A percentile compares a stretch with the other conserved stretches of the same genome.
Evolutionary conservation across 345 rosid genomes (phyloP).

Genomic region (Populus simonii): DNA sequence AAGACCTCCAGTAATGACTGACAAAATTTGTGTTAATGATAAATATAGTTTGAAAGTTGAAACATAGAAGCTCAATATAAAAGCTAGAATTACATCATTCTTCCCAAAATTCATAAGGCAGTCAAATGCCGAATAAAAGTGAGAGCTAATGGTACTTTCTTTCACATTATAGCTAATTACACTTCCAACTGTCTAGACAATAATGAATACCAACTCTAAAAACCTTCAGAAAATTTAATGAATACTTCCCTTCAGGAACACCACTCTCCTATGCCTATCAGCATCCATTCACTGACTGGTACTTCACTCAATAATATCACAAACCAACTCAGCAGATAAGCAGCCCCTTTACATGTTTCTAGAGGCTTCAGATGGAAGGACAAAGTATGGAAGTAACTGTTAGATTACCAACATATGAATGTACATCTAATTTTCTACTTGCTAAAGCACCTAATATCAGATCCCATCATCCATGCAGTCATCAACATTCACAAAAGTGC

Average conservation of each 20-base stretch:
- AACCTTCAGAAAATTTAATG: neutral
- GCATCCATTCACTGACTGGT: neutral
- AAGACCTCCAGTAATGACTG: slow-evolving; percentile 87
- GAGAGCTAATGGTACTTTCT: neutral
- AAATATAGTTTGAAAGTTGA: neutral
- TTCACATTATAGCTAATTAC: neutral
- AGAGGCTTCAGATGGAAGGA: neutral
- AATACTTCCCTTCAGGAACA: neutral
- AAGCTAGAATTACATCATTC: neutral
- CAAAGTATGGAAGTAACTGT: neutral
- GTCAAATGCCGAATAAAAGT: neutral
- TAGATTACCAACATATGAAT: neutral
- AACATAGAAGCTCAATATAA: neutral
- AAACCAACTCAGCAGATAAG: neutral
- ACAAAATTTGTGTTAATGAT: neutral
- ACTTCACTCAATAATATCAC: neutral
- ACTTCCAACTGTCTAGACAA: neutral
- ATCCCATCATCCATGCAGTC: neutral
- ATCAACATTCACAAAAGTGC: neutral
- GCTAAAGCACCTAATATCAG: slow-evolving; percentile 2
- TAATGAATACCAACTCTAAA: neutral
- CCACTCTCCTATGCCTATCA: neutral
- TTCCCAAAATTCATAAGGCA: neutral
- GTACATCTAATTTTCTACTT: neutral
- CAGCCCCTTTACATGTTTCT: neutral